phyloP scores from a whole-genome alignment of 2,329 filamentous ascomycete species.

The Trichoderma hamatum region DNA sequence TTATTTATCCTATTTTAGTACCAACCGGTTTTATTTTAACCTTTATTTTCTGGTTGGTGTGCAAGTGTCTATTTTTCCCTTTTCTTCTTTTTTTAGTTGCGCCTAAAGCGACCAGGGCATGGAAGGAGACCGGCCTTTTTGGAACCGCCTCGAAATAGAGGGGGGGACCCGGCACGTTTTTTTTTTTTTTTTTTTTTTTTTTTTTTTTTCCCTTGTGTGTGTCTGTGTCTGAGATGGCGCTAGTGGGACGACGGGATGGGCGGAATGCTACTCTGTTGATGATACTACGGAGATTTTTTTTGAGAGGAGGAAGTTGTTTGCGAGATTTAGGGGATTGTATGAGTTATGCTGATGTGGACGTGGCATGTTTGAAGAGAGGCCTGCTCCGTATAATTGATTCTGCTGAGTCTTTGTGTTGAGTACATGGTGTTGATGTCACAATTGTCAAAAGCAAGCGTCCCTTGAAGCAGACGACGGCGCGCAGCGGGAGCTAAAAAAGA shows the following conservation, averaged over 20 bases:
- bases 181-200: neutral
- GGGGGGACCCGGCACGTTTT: neutral
- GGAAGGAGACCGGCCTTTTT: neutral
- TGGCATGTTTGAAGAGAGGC: neutral
- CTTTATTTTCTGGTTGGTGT: neutral
- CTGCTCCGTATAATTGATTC: neutral
- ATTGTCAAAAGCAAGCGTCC: neutral
- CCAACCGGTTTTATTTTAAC: slow-evolving; percentile 1
- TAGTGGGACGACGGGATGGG: neutral
- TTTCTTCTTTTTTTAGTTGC: neutral
- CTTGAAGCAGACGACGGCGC: neutral
- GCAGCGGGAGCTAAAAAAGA: neutral
- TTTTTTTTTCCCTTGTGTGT: neutral
- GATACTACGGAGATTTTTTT: neutral
- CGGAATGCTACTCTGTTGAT: neutral
- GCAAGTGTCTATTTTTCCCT: neutral
- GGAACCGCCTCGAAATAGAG: neutral
- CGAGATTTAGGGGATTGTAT: neutral
- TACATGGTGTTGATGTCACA: too few relatives aligned
- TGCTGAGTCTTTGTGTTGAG: too few relatives aligned
- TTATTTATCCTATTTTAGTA: too few relatives aligned
- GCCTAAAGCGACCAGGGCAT: neutral
- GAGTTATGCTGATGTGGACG: too few relatives aligned
- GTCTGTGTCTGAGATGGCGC: neutral
- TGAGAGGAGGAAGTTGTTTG: neutral